Conservation (phyloP, 352 stramenopile species). For the Phytophthora citricola region DNA sequence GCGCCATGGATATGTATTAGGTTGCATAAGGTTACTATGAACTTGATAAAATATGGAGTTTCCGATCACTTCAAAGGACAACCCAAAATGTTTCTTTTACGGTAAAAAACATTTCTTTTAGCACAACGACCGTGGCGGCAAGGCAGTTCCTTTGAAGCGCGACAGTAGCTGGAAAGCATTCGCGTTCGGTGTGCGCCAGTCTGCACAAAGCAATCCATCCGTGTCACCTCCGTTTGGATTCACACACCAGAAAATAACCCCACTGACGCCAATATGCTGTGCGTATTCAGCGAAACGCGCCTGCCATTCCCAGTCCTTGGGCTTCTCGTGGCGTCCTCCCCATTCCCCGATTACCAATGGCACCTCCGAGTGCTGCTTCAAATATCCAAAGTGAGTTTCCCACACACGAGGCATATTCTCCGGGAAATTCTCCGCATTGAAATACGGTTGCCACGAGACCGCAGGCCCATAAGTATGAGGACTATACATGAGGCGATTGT, state of each 20-base stretch:
- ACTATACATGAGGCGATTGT: conserved; percentile 57
- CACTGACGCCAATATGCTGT: conserved; percentile 46
- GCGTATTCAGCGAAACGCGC: conserved; percentile 53
- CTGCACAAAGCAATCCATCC: conserved; percentile 56
- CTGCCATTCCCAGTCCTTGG: conserved; percentile 58
- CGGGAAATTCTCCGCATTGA: conserved; percentile 43
- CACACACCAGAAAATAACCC: conserved; percentile 69
- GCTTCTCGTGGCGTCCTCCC: conserved; percentile 49
- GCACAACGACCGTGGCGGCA: conserved; percentile 29
- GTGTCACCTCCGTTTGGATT: conserved; percentile 73
- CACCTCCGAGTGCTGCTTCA: conserved; percentile 36
- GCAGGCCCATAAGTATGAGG: conserved; percentile 60
- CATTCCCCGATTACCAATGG: conserved; percentile 70
- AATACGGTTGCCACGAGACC: conserved; percentile 54
- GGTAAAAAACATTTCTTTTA: background rate
- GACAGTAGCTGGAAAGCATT: conserved; percentile 60
- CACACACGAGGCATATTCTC: conserved; percentile 63
- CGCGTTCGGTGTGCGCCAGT: conserved; percentile 59
- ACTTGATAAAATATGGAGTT: too few relatives aligned
- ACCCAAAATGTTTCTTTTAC: too few relatives aligned
- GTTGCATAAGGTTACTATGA: too few relatives aligned
- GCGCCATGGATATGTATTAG: too few relatives aligned
- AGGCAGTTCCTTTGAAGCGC: conserved; percentile 41
- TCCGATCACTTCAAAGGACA: too few relatives aligned
- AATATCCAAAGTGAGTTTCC: conserved; percentile 63